phyloP scores from a whole-genome alignment of 345 rosid genomes.

The Turnera subulata region DNA sequence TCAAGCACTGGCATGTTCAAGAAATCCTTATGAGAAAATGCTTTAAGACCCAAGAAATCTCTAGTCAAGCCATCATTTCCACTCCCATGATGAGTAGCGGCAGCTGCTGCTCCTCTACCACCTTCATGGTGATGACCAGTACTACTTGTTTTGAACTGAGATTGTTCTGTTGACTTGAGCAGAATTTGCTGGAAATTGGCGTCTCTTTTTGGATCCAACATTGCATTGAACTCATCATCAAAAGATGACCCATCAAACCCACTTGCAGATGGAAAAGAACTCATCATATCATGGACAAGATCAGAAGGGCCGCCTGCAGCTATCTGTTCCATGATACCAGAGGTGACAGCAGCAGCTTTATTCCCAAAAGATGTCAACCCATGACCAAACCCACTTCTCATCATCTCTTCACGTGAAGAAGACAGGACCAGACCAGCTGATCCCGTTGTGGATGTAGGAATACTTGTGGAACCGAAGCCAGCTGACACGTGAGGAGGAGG shows the following conservation, averaged over 20 bases:
- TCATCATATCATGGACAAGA: constrained; percentile 28
- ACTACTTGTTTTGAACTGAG: constrained; percentile 3
- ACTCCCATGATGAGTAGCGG: neutral
- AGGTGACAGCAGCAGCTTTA: constrained; percentile 32
- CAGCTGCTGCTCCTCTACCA: neutral
- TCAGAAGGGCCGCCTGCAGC: constrained; percentile 16
- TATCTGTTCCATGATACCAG: constrained; percentile 22
- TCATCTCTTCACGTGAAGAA: constrained; percentile 35
- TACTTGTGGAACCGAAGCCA: constrained; percentile 12
- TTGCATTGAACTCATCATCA: constrained; percentile 24
- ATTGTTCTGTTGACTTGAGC: constrained; percentile 11
- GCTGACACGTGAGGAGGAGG: constrained; percentile 24
- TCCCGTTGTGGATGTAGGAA: constrained; percentile 18
- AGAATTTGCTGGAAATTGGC: constrained; percentile 13
- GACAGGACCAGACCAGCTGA: constrained; percentile 22
- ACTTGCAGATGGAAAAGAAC: constrained; percentile 14
- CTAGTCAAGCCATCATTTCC: constrained; percentile 37
- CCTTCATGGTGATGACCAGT: constrained; percentile 13
- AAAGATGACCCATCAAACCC: constrained; percentile 24
- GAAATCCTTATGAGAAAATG: constrained; percentile 32
- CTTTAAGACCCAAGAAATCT: constrained; percentile 57
- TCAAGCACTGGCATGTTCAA: constrained; percentile 18
- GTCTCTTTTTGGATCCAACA: constrained; percentile 17
- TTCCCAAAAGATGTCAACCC: constrained; percentile 29
- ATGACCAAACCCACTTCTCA: constrained; percentile 22